Conservation (phyloP, 106 monocot genomes). For the Acorus calamus region DNA sequence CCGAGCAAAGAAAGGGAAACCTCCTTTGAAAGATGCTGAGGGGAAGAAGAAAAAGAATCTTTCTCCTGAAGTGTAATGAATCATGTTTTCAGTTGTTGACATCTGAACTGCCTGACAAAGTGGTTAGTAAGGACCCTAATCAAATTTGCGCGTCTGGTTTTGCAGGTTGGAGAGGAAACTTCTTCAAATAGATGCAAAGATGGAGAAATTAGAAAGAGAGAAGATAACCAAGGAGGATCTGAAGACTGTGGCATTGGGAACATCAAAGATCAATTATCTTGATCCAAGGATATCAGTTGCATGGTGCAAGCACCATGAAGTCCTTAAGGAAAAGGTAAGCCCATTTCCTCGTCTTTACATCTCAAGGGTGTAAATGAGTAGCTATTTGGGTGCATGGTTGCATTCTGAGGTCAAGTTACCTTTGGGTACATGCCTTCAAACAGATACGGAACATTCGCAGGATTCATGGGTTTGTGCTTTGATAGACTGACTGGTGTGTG, state of each 20-base stretch:
- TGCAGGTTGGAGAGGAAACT: slow-evolving; percentile 75
- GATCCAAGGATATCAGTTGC: slow-evolving; percentile 87
- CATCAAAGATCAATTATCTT: slow-evolving; percentile 89
- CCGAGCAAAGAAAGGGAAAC: slow-evolving; percentile 68
- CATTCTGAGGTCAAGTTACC: too few relatives aligned
- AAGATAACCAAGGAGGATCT: slow-evolving; percentile 70
- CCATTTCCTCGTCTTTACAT: not conserved
- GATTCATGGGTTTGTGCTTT: too few relatives aligned
- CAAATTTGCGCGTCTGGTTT: not conserved
- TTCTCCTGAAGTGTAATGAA: slow-evolving; percentile 58
- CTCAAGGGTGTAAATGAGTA: not conserved
- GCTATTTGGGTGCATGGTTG: too few relatives aligned
- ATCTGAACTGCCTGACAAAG: too few relatives aligned
- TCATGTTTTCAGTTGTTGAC: too few relatives aligned
- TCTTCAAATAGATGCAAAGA: slow-evolving; percentile 38
- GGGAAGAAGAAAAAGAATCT: slow-evolving; percentile 78
- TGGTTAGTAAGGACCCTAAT: too few relatives aligned
- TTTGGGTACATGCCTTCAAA: too few relatives aligned
- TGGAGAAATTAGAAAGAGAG: slow-evolving; percentile 73
- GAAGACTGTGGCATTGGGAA: slow-evolving; percentile 80
- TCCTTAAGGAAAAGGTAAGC: slow-evolving; percentile 84
- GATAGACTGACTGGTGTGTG: too few relatives aligned
- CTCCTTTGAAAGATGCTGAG: slow-evolving; percentile 55
- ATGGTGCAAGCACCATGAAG: slow-evolving; percentile 95
- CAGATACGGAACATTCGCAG: too few relatives aligned